Percentiles rank a stretch among this genome's conserved stretches.
Conservation (phyloP, 73 alveolate species). For the Loxodes magnus region DNA sequence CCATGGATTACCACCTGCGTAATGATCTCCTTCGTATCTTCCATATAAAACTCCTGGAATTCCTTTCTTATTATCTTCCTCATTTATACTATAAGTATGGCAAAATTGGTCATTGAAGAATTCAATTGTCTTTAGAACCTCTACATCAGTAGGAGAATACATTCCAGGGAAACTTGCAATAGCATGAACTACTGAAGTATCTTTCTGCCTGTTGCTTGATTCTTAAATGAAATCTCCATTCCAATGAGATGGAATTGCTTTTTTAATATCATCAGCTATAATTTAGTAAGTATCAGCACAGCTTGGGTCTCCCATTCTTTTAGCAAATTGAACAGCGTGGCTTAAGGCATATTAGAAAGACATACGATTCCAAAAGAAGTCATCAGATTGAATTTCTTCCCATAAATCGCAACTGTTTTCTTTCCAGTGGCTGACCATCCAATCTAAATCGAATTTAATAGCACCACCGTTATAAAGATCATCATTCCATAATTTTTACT, state of each 20-base stretch:
- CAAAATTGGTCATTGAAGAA: constrained; percentile 11
- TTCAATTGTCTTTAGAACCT: constrained; percentile 1
- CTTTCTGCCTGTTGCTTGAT: constrained; percentile 9
- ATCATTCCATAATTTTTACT: not conserved
- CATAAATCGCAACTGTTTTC: constrained; percentile 24
- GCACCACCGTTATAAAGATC: constrained; percentile 1
- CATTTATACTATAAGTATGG: constrained; percentile 12
- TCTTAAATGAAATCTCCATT: constrained; percentile 13
- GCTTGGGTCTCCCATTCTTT: constrained; percentile 12
- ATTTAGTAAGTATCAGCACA: constrained; percentile 13
- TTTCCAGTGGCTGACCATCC: constrained; percentile 20
- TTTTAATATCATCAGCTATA: not conserved
- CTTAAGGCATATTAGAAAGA: constrained; percentile 6
- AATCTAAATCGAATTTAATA: constrained; percentile 13
- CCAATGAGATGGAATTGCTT: constrained; percentile 2
- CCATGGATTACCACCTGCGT: constrained; percentile 39
- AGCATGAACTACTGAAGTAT: constrained; percentile 9
- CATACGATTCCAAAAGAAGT: constrained; percentile 35
- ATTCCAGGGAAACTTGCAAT: not conserved
- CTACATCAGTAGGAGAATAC: not conserved
- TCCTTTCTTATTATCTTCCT: constrained; percentile 15
- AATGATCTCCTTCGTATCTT: constrained; percentile 25
- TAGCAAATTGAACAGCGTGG: constrained; percentile 9
- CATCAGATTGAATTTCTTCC: constrained; percentile 28
- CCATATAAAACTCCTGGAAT: constrained; percentile 32